phyloP scores from a whole-genome alignment of 2,329 filamentous ascomycete genomes.

The Pseudogymnoascus sp. region DNA sequence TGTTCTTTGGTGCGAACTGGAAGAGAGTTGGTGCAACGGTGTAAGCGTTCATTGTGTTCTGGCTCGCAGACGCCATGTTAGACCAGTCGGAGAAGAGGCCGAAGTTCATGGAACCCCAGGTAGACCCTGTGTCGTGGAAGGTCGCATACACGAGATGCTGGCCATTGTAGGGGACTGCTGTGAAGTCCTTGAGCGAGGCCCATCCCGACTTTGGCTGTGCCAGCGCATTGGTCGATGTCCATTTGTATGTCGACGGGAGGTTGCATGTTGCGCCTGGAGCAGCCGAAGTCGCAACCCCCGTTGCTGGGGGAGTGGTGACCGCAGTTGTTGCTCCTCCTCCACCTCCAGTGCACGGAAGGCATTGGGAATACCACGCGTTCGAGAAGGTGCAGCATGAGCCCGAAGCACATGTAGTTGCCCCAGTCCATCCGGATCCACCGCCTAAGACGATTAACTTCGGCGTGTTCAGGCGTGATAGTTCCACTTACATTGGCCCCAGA shows the following conservation, averaged over 20 bases:
- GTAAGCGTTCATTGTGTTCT: conserved; percentile 41
- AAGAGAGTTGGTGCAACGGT: conserved; percentile 57
- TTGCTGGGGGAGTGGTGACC: too few relatives aligned
- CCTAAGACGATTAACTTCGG: too few relatives aligned
- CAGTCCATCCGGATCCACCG: too few relatives aligned
- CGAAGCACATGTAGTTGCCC: too few relatives aligned
- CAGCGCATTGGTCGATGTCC: conserved; percentile 45
- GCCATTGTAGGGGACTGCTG: conserved; percentile 45
- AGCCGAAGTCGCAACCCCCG: too few relatives aligned
- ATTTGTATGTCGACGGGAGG: conserved; percentile 48
- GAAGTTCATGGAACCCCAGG: conserved; percentile 54
- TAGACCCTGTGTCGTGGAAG: conserved; percentile 35
- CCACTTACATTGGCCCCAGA: too few relatives aligned
- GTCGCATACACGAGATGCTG: conserved; percentile 56
- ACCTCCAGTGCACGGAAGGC: too few relatives aligned
- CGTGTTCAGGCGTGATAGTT: too few relatives aligned
- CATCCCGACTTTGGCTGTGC: conserved; percentile 47
- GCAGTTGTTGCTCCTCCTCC: too few relatives aligned
- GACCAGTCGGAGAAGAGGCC: conserved; percentile 46
- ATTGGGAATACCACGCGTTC: too few relatives aligned
- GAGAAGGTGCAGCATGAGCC: too few relatives aligned
- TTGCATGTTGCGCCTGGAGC: conserved; percentile 30
- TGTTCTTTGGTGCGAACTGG: conserved; percentile 52
- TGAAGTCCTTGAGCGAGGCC: conserved; percentile 58
- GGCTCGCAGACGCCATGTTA: conserved; percentile 42